phyloP scores from a whole-genome alignment of 768 basidiomycete genomes.

The Naganishia randhawae region DNA sequence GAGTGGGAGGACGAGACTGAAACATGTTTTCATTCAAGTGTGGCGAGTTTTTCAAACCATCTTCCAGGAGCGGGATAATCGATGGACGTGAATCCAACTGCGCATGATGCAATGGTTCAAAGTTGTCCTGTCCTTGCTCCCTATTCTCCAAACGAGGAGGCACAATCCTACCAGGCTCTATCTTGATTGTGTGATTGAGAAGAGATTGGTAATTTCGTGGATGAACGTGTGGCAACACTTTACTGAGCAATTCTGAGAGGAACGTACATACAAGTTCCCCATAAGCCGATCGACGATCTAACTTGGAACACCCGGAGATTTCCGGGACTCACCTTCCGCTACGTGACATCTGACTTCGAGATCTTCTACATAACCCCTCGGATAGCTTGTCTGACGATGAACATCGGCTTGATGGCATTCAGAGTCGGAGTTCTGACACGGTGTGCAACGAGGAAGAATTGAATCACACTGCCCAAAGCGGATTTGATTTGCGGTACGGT shows the following conservation, averaged over 20 bases:
- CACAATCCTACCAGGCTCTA: background rate
- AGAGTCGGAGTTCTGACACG: slow-evolving; percentile 15
- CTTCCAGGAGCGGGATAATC: background rate
- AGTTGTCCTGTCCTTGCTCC: background rate
- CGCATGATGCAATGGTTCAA: background rate
- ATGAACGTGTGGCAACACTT: background rate
- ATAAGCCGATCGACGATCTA: background rate
- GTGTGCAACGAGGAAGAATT: slow-evolving; percentile 12
- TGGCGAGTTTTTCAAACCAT: no score
- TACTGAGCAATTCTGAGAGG: slow-evolving; percentile 1
- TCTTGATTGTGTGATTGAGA: background rate
- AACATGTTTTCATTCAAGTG: background rate
- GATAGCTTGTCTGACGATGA: slow-evolving; percentile 22
- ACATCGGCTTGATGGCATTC: slow-evolving; percentile 28
- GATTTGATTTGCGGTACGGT: background rate
- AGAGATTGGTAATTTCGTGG: slow-evolving; percentile 4
- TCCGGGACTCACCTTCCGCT: slow-evolving; percentile 5
- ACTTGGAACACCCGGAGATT: background rate
- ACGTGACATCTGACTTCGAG: slow-evolving; percentile 7
- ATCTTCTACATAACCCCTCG: slow-evolving; percentile 24
- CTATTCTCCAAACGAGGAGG: background rate
- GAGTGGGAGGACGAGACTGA: background rate
- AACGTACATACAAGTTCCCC: background rate
- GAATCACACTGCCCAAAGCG: slow-evolving; percentile 10
- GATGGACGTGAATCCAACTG: background rate